phyloP scores from a whole-genome alignment of 108 stramenopile genomes.

The Tribonema minus region DNA sequence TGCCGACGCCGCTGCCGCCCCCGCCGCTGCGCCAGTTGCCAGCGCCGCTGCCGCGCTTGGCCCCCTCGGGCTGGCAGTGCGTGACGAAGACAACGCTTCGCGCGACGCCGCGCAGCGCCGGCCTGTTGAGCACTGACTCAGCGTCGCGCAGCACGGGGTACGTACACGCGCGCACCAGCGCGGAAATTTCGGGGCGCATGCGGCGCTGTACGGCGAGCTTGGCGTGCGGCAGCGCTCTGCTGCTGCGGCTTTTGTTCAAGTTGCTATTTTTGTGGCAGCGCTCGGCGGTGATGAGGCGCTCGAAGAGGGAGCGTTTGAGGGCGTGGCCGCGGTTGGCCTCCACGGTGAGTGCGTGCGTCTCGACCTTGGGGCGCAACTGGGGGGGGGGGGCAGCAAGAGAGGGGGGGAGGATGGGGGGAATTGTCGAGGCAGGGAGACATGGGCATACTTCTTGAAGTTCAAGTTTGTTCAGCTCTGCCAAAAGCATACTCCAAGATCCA shows the following conservation, averaged over 20 bases:
- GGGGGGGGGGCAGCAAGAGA: slow-evolving; percentile 68
- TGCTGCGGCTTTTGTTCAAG: background rate
- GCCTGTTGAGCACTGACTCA: background rate
- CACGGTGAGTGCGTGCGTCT: slow-evolving; percentile 59
- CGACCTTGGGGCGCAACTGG: slow-evolving; percentile 71
- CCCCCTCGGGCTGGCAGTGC: background rate
- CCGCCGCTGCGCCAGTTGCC: too few relatives aligned
- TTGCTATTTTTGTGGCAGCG: too few relatives aligned
- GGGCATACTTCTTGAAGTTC: too few relatives aligned
- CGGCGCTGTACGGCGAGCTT: slow-evolving; percentile 42
- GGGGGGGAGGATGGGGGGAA: too few relatives aligned
- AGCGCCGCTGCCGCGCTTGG: background rate
- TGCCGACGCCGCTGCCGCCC: background rate
- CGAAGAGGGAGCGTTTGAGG: slow-evolving; percentile 52
- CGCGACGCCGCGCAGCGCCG: background rate
- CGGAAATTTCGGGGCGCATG: slow-evolving; percentile 53
- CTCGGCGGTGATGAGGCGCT: slow-evolving; percentile 42
- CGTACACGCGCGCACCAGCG: slow-evolving; percentile 12
- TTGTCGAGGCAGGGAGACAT: too few relatives aligned
- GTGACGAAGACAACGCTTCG: slow-evolving; percentile 1
- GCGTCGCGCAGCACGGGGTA: slow-evolving; percentile 21
- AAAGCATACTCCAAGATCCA: too few relatives aligned
- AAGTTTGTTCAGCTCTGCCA: too few relatives aligned
- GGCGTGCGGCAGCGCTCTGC: slow-evolving; percentile 1
- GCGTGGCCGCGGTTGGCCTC: slow-evolving; percentile 29